Evolutionary conservation across 257 asterid genomes (phyloP).

Genomic region (Ballota nigra): DNA sequence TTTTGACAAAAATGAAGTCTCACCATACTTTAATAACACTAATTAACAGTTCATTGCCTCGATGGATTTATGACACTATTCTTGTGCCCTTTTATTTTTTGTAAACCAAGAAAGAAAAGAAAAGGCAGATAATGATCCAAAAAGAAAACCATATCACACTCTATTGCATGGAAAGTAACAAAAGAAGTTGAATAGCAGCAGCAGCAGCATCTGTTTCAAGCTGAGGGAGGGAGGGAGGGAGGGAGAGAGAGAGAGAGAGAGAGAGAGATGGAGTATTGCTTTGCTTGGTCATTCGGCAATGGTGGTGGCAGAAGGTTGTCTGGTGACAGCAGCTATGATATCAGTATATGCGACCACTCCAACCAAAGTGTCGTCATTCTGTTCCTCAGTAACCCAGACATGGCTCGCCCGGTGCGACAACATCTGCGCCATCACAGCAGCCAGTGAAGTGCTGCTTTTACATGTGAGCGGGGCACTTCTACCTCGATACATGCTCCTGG

Average conservation of each 20-base stretch:
- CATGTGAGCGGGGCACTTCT: slow-evolving; percentile 92
- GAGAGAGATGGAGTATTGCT: no score
- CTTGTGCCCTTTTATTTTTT: neutral
- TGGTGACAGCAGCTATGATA: slow-evolving; percentile 75
- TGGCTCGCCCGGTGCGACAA: slow-evolving; percentile 90
- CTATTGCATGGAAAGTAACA: neutral
- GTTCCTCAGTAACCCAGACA: slow-evolving; percentile 94
- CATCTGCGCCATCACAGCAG: slow-evolving; percentile 99
- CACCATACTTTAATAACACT: neutral
- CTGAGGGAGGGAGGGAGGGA: no score
- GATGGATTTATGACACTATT: neutral
- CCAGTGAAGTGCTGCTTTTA: slow-evolving; percentile 72
- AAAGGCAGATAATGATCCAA: neutral
- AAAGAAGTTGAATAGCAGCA: neutral
- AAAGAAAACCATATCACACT: neutral
- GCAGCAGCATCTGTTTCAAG: no score
- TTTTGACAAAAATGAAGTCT: no score
- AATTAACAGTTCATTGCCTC: neutral
- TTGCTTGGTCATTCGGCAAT: slow-evolving; percentile 38
- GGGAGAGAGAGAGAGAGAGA: no score
- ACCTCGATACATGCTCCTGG: slow-evolving; percentile 85
- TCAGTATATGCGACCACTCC: slow-evolving; percentile 95
- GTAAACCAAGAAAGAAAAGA: neutral
- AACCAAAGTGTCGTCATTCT: slow-evolving; percentile 65
- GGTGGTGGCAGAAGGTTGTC: slow-evolving; percentile 43